Conservation (phyloP, 495 filamentous ascomycete genomes). For the Penicillium soppii region DNA sequence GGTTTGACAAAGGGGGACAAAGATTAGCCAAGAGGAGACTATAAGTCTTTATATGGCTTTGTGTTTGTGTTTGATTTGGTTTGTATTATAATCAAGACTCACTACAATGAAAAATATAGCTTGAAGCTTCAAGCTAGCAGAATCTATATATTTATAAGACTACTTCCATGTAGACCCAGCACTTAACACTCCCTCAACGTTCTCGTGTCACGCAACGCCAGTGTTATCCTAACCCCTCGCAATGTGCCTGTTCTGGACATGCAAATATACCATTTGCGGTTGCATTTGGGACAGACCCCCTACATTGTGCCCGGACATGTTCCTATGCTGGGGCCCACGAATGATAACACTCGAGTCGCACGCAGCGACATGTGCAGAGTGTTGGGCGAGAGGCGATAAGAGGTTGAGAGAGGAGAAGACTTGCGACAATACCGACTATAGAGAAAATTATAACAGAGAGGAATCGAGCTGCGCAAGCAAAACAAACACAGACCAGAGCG, state of each 20-base stretch:
- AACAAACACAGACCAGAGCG: background rate
- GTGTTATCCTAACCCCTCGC: background rate
- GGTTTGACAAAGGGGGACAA: too few species aligned
- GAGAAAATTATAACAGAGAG: background rate
- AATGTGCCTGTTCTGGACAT: constrained; percentile 20
- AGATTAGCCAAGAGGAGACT: too few species aligned
- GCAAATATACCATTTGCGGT: constrained; percentile 23
- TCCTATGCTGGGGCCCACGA: constrained; percentile 5
- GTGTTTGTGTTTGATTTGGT: too few species aligned
- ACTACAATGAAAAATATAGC: too few species aligned
- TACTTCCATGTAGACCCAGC: too few species aligned
- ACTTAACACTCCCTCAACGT: too few species aligned
- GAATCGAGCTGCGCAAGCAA: background rate
- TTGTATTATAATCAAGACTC: too few species aligned
- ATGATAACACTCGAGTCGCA: constrained; percentile 8
- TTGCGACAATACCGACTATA: background rate
- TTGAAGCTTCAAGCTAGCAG: too few species aligned
- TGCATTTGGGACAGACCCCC: constrained; percentile 15
- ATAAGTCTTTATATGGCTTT: too few species aligned
- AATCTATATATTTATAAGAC: too few species aligned
- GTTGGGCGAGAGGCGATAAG: constrained; percentile 17
- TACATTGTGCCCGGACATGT: background rate
- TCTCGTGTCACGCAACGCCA: too few species aligned
- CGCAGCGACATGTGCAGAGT: constrained; percentile 15
- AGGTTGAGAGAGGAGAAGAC: background rate